Evolutionary conservation across 208 protist genomes (phyloP).

Genomic region (Acanthamoeba healyi): DNA sequence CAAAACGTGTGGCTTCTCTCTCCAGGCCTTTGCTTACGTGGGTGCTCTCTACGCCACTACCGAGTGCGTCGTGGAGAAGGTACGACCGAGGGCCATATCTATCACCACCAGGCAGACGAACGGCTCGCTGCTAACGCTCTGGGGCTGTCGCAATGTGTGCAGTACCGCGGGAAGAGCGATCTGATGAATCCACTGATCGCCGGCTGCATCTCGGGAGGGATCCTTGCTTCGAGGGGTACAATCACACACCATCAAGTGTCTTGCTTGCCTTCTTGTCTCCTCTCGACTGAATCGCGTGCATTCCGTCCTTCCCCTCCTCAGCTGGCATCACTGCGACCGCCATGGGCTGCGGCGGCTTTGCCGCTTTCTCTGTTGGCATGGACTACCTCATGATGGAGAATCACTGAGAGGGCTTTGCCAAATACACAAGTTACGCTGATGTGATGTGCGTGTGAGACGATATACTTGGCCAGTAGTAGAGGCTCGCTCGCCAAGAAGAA

Average conservation of each 20-base stretch:
- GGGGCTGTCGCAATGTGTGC: too few species aligned
- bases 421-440: too few species aligned
- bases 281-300: neutral
- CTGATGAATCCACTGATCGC: constrained; percentile 8
- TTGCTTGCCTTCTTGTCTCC: neutral
- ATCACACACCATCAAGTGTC: too few species aligned
- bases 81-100: too few species aligned
- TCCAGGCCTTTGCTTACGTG: constrained; percentile 17
- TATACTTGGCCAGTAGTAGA: too few species aligned
- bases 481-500: too few species aligned
- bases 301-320: neutral
- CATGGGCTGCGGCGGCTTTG: constrained; percentile 39
- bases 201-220: constrained; percentile 7
- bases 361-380: constrained; percentile 19
- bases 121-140: too few species aligned
- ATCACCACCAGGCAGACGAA: too few species aligned
- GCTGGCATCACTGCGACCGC: neutral
- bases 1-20: too few species aligned
- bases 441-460: too few species aligned
- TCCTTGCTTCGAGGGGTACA: neutral
- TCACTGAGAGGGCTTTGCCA: too few species aligned
- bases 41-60: constrained; percentile 11
- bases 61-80: constrained; percentile 19
- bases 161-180: constrained; percentile 5
- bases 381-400: constrained; percentile 1